Conservation (phyloP, 257 asterid genomes). For the Gentiana macrophylla region DNA sequence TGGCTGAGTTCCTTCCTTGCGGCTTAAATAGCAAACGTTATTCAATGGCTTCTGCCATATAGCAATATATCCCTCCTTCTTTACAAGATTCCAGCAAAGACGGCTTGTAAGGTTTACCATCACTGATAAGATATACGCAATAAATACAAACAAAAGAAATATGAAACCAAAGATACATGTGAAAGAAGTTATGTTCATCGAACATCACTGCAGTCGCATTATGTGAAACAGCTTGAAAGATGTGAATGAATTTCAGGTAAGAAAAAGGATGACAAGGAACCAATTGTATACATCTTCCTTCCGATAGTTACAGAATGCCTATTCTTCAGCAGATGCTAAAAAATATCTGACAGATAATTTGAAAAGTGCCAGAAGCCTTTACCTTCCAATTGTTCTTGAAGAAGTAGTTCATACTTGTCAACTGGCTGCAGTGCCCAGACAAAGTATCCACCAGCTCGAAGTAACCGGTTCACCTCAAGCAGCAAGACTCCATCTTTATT, state of each 20-base stretch:
- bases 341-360: background rate
- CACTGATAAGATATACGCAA: constrained; percentile 26
- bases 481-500: constrained; percentile 78
- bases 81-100: constrained; percentile 87
- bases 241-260: background rate
- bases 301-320: background rate
- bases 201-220: background rate
- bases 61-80: constrained; percentile 92
- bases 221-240: background rate
- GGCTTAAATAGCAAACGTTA: constrained; percentile 82
- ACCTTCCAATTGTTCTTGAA: constrained; percentile 96
- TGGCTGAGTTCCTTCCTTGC: constrained; percentile 58
- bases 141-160: background rate
- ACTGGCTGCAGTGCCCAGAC: constrained; percentile 98
- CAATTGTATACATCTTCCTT: too few relatives aligned
- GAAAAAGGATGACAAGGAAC: background rate
- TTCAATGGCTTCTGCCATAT: constrained; percentile 87
- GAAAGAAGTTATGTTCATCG: too few relatives aligned
- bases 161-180: background rate
- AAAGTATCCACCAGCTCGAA: constrained; percentile 94
- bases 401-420: constrained; percentile 73
- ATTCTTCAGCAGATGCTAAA: background rate
- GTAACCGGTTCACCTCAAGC: constrained; percentile 91
- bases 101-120: constrained; percentile 78
- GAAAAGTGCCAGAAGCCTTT: constrained; percentile 11